phyloP scores from a whole-genome alignment of 192 early-diverging fungal genomes.

The Tieghemiomyces parasiticus region DNA sequence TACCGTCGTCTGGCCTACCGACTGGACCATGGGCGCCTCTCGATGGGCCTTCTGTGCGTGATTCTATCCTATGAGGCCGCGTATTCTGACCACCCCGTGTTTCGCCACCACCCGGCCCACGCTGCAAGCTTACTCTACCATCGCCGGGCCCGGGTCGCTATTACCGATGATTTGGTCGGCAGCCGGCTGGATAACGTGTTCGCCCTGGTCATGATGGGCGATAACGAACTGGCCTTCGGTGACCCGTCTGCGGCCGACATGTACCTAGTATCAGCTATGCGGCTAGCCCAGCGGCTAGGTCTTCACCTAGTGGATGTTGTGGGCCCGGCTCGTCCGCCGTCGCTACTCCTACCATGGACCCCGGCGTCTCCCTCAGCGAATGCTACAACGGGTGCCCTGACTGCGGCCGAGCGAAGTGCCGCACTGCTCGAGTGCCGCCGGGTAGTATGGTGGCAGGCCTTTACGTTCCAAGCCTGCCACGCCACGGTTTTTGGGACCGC shows the following conservation, averaged over 20 bases:
- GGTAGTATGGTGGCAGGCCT: conserved; percentile 8
- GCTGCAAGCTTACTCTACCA: neutral
- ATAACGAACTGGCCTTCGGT: conserved; percentile 1
- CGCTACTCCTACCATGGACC: neutral
- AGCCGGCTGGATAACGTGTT: neutral
- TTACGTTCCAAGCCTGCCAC: neutral
- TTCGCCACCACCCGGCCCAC: neutral
- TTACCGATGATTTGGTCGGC: neutral
- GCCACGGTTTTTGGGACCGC: neutral
- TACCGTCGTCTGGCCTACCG: neutral
- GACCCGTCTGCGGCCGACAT: neutral
- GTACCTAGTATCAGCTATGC: neutral
- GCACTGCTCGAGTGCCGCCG: neutral
- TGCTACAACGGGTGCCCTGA: neutral
- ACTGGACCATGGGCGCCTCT: neutral
- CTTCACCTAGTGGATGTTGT: conserved; percentile 2
- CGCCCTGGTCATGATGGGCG: neutral
- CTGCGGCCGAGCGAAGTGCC: neutral
- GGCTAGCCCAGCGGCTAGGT: neutral
- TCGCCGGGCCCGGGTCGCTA: neutral
- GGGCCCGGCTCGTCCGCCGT: neutral
- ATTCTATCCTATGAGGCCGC: neutral
- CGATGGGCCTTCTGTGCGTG: neutral
- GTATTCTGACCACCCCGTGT: neutral
- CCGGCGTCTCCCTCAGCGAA: neutral